Evolutionary conservation across 2,329 filamentous ascomycete species (phyloP).

Genomic region (Didymella pomorum): DNA sequence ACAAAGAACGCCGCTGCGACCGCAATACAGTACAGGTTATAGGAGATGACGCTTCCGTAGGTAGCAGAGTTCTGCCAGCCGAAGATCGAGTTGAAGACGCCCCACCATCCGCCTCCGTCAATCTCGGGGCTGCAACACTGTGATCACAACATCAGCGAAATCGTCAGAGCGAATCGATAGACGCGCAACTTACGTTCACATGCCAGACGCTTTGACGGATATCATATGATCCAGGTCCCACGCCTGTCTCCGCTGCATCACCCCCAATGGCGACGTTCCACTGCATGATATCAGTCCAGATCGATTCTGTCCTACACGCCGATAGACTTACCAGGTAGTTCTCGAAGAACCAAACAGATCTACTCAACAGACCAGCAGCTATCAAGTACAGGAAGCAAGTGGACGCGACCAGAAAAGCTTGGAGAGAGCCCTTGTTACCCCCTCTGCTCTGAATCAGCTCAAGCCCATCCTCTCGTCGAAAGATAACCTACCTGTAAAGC

Average conservation of each 20-base stretch:
- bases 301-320: no score
- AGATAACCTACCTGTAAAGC: slow-evolving; percentile 61
- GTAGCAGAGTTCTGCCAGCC: slow-evolving; percentile 89
- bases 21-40: slow-evolving; percentile 84
- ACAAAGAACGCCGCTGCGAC: slow-evolving; percentile 69
- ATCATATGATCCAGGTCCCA: slow-evolving; percentile 78
- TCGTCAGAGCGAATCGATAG: background rate
- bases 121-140: slow-evolving; percentile 77
- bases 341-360: slow-evolving; percentile 76
- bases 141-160: background rate
- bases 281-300: background rate
- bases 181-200: slow-evolving; percentile 67
- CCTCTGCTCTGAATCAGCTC: slow-evolving; percentile 43
- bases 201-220: slow-evolving; percentile 81
- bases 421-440: slow-evolving; percentile 67
- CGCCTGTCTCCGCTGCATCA: slow-evolving; percentile 67
- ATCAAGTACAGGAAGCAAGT: slow-evolving; percentile 85
- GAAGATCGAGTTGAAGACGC: slow-evolving; percentile 82
- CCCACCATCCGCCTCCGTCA: slow-evolving; percentile 80
- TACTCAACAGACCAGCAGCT: slow-evolving; percentile 79
- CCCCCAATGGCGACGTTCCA: slow-evolving; percentile 56
- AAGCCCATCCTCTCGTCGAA: slow-evolving; percentile 48
- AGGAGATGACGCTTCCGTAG: slow-evolving; percentile 82
- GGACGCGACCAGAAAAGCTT: slow-evolving; percentile 78
- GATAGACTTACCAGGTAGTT: slow-evolving; percentile 53